phyloP scores from a whole-genome alignment of 768 basidiomycete genomes.

The Leccinellum albellum region DNA sequence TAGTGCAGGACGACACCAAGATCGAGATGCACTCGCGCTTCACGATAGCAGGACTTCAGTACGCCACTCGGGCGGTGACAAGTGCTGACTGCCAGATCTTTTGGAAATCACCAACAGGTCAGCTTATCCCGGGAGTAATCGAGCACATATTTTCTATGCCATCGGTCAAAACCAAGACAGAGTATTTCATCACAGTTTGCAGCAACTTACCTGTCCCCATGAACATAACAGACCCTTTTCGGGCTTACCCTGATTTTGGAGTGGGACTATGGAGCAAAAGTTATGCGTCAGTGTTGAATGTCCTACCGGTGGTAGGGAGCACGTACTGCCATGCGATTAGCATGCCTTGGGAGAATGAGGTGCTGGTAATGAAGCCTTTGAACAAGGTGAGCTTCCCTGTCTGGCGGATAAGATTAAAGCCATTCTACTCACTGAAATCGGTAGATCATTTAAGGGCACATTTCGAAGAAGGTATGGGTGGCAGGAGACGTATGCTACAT shows the following conservation, averaged over 20 bases:
- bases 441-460: too few species aligned
- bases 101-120: too few species aligned
- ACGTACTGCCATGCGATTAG: background rate
- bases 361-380: slow-evolving; percentile 4
- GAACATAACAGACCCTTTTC: background rate
- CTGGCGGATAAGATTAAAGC: too few species aligned
- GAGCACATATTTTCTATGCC: background rate
- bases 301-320: background rate
- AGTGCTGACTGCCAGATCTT: too few species aligned
- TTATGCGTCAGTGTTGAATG: background rate
- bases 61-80: too few species aligned
- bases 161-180: background rate
- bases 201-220: background rate
- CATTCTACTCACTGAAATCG: too few species aligned
- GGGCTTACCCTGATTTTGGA: background rate
- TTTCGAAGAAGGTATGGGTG: too few species aligned
- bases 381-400: slow-evolving; percentile 8
- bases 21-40: too few species aligned
- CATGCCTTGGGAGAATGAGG: slow-evolving; percentile 1
- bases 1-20: too few species aligned
- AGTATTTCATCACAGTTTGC: background rate
- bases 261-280: background rate
- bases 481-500: too few species aligned
- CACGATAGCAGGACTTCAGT: too few species aligned
- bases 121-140: background rate